Evolutionary conservation across 371 early-diverging fungal species (phyloP).

Genomic region (Mucor piriformis): DNA sequence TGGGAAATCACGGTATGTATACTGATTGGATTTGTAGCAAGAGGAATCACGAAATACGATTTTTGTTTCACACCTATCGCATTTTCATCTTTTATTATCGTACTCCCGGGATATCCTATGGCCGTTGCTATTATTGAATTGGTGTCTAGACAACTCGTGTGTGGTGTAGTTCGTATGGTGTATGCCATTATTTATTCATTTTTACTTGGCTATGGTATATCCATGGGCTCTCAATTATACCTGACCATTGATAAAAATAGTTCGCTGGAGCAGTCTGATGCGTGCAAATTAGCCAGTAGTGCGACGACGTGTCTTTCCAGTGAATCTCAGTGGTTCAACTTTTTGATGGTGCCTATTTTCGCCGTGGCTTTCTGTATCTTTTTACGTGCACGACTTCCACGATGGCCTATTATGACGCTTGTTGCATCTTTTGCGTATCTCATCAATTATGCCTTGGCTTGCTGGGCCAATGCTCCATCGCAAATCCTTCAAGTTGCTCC

Average conservation of each 20-base stretch:
- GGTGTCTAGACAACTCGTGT: conserved; percentile 82
- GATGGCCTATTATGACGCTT: conserved; percentile 48
- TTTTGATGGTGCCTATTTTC: conserved; percentile 46
- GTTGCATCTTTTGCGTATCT: conserved; percentile 42
- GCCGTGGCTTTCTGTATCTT: conserved; percentile 48
- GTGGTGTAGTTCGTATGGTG: conserved; percentile 83
- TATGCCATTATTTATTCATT: conserved; percentile 80
- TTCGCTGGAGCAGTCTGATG: conserved; percentile 12
- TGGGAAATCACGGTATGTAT: conserved; percentile 75
- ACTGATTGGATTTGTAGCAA: conserved; percentile 67
- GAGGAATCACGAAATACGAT: conserved; percentile 39
- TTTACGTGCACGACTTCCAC: conserved; percentile 41
- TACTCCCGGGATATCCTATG: conserved; percentile 76
- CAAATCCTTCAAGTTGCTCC: conserved; percentile 55
- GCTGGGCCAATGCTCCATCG: conserved; percentile 50
- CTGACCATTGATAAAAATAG: conserved; percentile 38
- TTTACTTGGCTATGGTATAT: conserved; percentile 77
- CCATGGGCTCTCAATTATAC: conserved; percentile 66
- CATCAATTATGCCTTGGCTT: conserved; percentile 34
- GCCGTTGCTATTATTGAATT: conserved; percentile 81
- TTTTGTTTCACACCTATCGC: conserved; percentile 56
- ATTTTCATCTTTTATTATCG: conserved; percentile 58
- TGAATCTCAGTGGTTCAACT: conserved; percentile 33
- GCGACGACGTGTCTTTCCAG: conserved; percentile 33
- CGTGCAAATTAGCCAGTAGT: conserved; percentile 19